Conservation (phyloP, 495 filamentous ascomycete genomes). For the Penicillium cinerascens region DNA sequence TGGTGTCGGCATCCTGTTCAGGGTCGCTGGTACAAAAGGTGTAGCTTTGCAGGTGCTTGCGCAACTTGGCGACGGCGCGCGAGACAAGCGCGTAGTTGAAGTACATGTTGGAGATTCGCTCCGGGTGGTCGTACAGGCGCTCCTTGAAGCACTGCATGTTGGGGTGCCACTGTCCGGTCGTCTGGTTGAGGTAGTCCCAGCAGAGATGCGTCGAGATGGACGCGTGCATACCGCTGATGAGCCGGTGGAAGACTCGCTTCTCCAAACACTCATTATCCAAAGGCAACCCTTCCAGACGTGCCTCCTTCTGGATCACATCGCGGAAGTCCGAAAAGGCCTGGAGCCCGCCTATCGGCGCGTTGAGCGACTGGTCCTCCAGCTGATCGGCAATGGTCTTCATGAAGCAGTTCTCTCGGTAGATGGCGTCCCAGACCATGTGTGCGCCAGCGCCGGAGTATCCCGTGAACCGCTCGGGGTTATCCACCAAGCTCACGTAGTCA, state of each 20-base stretch:
- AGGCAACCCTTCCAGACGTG: conserved; percentile 61
- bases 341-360: conserved; percentile 28
- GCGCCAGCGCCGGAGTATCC: conserved; percentile 83
- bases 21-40: conserved; percentile 90
- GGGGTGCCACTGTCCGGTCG: conserved; percentile 89
- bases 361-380: conserved; percentile 30
- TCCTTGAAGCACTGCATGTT: conserved; percentile 87
- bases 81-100: conserved; percentile 96
- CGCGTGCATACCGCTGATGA: conserved; percentile 96
- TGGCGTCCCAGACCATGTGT: conserved; percentile 89
- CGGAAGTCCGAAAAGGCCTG: conserved; percentile 82
- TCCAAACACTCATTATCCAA: conserved; percentile 90
- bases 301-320: conserved; percentile 71
- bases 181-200: conserved; percentile 94
- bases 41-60: conserved; percentile 74
- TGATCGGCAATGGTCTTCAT: conserved; percentile 55
- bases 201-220: conserved; percentile 95
- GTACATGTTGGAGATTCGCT: conserved; percentile 94
- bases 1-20: conserved; percentile 72
- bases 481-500: conserved; percentile 91
- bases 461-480: conserved; percentile 94
- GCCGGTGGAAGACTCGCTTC: conserved; percentile 94
- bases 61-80: conserved; percentile 88
- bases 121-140: conserved; percentile 77
- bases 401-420: conserved; percentile 98